Base-by-base conservation (phyloP, 345 rosid genomes). In the Populus alba region DNA sequence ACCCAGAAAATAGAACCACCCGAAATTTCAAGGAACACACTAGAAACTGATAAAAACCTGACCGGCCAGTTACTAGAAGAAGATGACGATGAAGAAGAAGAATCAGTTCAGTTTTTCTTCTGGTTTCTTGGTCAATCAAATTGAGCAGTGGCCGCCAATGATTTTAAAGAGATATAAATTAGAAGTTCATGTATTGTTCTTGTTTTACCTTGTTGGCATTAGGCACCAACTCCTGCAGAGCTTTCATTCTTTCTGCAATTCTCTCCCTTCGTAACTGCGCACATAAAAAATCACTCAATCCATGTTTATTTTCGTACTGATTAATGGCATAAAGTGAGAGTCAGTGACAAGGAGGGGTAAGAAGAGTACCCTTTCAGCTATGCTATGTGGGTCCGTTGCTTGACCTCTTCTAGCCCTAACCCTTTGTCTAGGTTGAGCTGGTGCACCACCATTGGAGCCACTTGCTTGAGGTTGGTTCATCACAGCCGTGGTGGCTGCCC, bases 361-460 rank as follows among this genome's bases (percentile, higher is more conserved):
- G 22, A 61, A 59, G 0, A 59, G 63, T 89, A 96, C 99, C 70
- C 99, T 78, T 80, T 96, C 99, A 68, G 99, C 99, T 29, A 96
- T 94, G 80, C 99, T 96, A 71, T 96, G 99, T 39, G 99, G 99
- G 76, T 94, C 99, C 29, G 99, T 96, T 38, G 99, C 99, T 88
- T 96, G 99, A 72, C 99, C 99, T 85, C 99, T 88, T 77, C 98
- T 81, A 27, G 99, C 99, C 81, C 99, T 84, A n/a, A 91, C 91
- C 73, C 95, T 86, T 61, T 90, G 98, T 84, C 83, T 92, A 0
- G 94, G 94, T 67, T 91, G 96, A 12, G 86, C 86, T 9, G 94
- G 85, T 31, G 90, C 87, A 8, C 88, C 92, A 0, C 88, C 85
- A 41, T 73, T 76, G 2, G 96, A 88, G 12, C 90, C 96, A 5